A percentile compares a stretch with the other conserved stretches of the same genome.
Conservation (phyloP, 768 basidiomycete species). For the Tubosaeta sp. region DNA sequence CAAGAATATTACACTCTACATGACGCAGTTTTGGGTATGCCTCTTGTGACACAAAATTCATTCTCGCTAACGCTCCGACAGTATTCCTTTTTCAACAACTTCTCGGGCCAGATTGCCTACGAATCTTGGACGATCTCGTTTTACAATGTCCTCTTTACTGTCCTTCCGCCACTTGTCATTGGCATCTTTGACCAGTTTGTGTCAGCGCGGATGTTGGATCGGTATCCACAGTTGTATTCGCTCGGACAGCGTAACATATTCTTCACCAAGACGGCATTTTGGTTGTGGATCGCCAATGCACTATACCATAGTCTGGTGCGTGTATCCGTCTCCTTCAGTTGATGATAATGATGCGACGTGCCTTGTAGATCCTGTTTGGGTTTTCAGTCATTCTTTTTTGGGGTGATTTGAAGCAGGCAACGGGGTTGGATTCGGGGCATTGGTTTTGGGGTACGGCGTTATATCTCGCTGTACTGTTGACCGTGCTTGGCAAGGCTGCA, state of each 20-base stretch:
- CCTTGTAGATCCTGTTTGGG: slow-evolving; percentile 68
- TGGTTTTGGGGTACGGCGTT: slow-evolving; percentile 99
- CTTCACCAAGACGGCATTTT: slow-evolving; percentile 87
- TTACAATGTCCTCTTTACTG: slow-evolving; percentile 95
- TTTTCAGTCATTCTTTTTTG: slow-evolving; percentile 91
- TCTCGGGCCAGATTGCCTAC: slow-evolving; percentile 97
- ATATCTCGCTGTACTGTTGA: slow-evolving; percentile 90
- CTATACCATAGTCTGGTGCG: slow-evolving; percentile 85
- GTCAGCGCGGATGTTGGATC: slow-evolving; percentile 91
- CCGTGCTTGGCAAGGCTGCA: slow-evolving; percentile 96
- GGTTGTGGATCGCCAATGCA: slow-evolving; percentile 89
- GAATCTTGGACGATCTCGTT: slow-evolving; percentile 98
- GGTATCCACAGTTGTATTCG: slow-evolving; percentile 94
- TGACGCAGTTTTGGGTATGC: slow-evolving; percentile 97
- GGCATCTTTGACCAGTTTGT: slow-evolving; percentile 99
- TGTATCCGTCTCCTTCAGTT: neutral
- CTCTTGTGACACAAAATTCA: neutral
- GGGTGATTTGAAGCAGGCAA: slow-evolving; percentile 80
- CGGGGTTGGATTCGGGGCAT: slow-evolving; percentile 85
- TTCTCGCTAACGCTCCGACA: slow-evolving; percentile 28
- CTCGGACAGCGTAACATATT: slow-evolving; percentile 94
- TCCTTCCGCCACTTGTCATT: slow-evolving; percentile 94
- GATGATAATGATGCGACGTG: neutral
- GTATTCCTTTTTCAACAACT: slow-evolving; percentile 99
- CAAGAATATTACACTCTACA: slow-evolving; percentile 97